Evolutionary conservation across 2,329 filamentous ascomycete species (phyloP), one percentile per base, ranked within the genome.

Genomic region (Scolecobasidium constrictum): DNA sequence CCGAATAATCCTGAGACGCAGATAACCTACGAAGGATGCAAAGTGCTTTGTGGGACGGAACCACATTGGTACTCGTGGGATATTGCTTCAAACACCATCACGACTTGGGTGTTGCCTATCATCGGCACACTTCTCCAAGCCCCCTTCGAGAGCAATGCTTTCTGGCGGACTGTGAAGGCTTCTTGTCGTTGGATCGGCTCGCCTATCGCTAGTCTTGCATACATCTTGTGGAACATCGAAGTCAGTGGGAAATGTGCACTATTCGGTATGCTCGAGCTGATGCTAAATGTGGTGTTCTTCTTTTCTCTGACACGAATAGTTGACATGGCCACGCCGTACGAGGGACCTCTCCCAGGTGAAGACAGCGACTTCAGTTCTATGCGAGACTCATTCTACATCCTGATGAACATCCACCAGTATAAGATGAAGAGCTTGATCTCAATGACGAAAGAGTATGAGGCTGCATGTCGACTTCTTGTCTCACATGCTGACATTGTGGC

Each of bases 141-240:
- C 35, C 52, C 52, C 2, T 55, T 46, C 26, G 52, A 53, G 20
- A 53, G 48, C 11, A 53, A 53, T 26, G 35, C 21, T 12, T 43
- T 51, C 33, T 31, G 39, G 23, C 41, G 42, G 16, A 50, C 48
- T 7, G 41, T 55, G 50, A 31, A 44, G 13, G 39, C 36, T 12
- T 17, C 35, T 34, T 49, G 47, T 20, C 46, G 56, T 33, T 59
- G 53, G 50, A 12, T 53, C 1, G 55, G 56, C 3, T 50, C 46
- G 9, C 55, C 55, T 5, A 54, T 60, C 12, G 48, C 52, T 9
- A 46, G 52, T 12, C 38, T 59, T 13, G 48, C 51, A 11, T 58
- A 55, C 35, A 52, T 57, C 4, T 46, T 59, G 22, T 59, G 56
- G 55, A 59, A 59, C 35, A 54, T 59, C 42, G 53, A 53, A 38